Base-by-base conservation (phyloP, 495 filamentous ascomycete genomes). In the Platismatia glauca region DNA sequence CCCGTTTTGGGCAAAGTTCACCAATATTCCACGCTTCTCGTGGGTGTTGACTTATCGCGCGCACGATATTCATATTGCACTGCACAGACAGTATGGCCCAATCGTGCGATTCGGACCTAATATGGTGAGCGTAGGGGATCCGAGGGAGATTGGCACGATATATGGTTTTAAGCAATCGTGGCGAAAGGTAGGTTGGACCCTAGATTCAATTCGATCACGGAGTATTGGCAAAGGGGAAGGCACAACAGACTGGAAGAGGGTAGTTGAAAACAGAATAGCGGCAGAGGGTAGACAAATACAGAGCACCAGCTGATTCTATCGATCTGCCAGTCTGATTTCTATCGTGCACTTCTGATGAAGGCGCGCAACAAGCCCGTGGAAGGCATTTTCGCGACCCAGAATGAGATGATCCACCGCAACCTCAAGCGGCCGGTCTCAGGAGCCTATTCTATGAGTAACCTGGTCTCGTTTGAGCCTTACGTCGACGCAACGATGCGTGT, bases 101-200 rank as follows among this genome's bases (percentile, higher is more conserved):
- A 68, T 80, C 2, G 84, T 88, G 33, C 77, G 83, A 2, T 70
- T 86, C 15, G 84, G 83, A 0, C 83, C 84, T 1, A 77, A 80
- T 39, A 74, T 75, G 35, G 70, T 86, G 13, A 8, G 7, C 7
- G 38, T 39, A 84, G 69, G 76, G 39, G 77, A 78, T 41, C 64
- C 57, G 0, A 73, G 71, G 20, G 77, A 69, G 0, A 78, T 81
- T 53, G 65, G 64, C 16, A 59, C 44, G 0, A 75, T 83, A 1
- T 84, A 84, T 64, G 50, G 53, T 13, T 39, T 39, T 13, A 39
- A 37, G 35, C 57, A 35, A 55, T 58, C 59, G 50, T 59, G 34
- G 38, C 9, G 63, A 66, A 74, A 6, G 69, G 68, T 4, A 71
- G 67, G 27, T n/a, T n/a, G n/a, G n/a, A n/a, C n/a, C n/a, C n/a